Evolutionary conservation across 257 asterid genomes (phyloP).

Genomic region (Marsdenia floribunda): DNA sequence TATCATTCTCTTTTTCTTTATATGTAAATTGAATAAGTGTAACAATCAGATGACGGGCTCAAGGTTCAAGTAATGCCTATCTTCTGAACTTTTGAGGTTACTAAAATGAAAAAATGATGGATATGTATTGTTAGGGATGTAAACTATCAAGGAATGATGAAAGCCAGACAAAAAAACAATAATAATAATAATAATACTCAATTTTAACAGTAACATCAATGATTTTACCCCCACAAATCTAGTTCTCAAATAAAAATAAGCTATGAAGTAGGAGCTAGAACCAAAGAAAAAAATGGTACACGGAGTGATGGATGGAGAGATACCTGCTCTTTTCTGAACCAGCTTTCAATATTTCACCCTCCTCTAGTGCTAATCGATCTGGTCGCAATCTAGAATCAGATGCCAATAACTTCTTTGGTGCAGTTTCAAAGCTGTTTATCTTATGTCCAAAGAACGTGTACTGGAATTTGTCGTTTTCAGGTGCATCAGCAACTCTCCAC

Average conservation of each 20-base stretch:
- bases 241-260: background rate
- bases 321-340: conserved; percentile 88
- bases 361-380: conserved; percentile 85
- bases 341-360: conserved; percentile 80
- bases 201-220: background rate
- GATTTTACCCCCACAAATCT: background rate
- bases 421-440: conserved; percentile 83
- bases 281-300: background rate
- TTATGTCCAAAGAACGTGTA: conserved; percentile 81
- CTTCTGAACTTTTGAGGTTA: background rate
- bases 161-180: background rate
- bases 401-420: conserved; percentile 72
- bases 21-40: background rate
- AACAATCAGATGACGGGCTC: background rate
- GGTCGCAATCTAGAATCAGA: conserved; percentile 93
- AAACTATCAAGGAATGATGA: background rate
- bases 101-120: no score
- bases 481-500: conserved; percentile 64
- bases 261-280: background rate
- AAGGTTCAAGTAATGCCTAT: background rate
- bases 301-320: conserved; percentile 18
- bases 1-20: background rate
- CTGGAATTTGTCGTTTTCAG: conserved; percentile 75
- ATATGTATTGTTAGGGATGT: background rate
- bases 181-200: no score